Conservation (phyloP, 768 basidiomycete species). For the Boletus rubescentipes region DNA sequence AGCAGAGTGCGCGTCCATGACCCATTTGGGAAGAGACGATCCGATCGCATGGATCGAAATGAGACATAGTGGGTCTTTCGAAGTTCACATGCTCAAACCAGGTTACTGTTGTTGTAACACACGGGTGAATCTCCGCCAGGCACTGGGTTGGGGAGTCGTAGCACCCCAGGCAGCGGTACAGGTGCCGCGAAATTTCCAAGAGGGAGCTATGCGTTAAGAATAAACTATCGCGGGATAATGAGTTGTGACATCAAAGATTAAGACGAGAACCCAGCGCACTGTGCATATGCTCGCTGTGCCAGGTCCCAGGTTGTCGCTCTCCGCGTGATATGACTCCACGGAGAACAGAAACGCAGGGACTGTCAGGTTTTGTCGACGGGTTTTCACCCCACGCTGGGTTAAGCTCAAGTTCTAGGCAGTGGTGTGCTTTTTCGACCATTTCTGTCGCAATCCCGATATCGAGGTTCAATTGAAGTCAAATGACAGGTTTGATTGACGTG, state of each 20-base stretch:
- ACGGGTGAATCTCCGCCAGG: background rate
- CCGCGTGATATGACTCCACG: too few species aligned
- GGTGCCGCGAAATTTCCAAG: constrained; percentile 5
- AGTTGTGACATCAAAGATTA: background rate
- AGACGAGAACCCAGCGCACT: background rate
- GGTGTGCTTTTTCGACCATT: background rate
- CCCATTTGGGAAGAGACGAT: background rate
- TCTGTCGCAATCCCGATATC: background rate
- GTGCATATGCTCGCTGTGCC: background rate
- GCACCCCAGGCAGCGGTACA: constrained; percentile 11
- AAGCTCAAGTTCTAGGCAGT: too few species aligned
- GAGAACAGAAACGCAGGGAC: too few species aligned
- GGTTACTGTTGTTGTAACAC: constrained; percentile 1
- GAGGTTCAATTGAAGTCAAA: background rate
- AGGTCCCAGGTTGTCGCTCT: too few species aligned
- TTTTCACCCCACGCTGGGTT: too few species aligned
- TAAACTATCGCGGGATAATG: constrained; percentile 4
- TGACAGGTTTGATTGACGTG: too few species aligned
- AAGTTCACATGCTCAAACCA: background rate
- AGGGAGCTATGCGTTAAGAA: background rate
- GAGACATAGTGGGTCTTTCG: too few species aligned
- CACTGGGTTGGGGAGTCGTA: too few species aligned
- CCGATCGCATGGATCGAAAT: too few species aligned
- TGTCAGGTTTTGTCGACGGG: too few species aligned
- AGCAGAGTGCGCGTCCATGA: background rate